These are phyloP conservation scores for Venturia aucupariae DNA, from an alignment of 2,329 filamentous ascomycete genomes.

Conservation along the genomic window DNA sequence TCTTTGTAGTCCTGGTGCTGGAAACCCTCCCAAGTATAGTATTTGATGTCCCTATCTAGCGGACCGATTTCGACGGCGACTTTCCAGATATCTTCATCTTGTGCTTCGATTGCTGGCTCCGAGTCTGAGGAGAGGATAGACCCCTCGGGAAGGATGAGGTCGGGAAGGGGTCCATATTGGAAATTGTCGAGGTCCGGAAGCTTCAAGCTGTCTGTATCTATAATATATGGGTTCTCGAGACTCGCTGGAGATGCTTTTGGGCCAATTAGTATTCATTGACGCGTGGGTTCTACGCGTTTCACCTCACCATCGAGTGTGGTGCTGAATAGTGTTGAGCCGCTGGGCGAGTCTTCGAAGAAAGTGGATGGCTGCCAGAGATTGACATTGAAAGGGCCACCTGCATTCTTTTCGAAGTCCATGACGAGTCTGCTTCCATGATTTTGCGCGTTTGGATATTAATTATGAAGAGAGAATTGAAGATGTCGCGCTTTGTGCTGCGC, in stretches of 20 bases:
- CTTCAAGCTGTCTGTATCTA: constrained; percentile 26
- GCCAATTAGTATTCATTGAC: not conserved
- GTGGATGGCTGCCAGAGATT: not conserved
- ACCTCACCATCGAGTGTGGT: not conserved
- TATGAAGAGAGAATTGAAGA: not conserved
- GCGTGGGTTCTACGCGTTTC: not conserved
- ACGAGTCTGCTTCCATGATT: not conserved
- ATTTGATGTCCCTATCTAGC: constrained; percentile 27
- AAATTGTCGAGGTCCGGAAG: constrained; percentile 32
- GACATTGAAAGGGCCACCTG: not conserved
- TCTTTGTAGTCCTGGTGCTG: constrained; percentile 33
- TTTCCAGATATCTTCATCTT: constrained; percentile 33
- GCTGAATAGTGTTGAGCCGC: not conserved
- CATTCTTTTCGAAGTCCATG: not conserved
- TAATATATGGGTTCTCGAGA: constrained; percentile 31
- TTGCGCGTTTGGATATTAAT: not conserved
- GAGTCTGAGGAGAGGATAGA: constrained; percentile 23
- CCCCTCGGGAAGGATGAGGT: constrained; percentile 26
- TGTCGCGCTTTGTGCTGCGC: no score
- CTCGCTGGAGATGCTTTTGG: constrained; percentile 26
- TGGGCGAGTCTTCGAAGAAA: not conserved
- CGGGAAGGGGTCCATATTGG: constrained; percentile 29
- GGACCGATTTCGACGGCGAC: constrained; percentile 25
- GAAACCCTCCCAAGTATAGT: constrained; percentile 65
- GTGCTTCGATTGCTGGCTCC: constrained; percentile 15